Base-by-base conservation (phyloP, 2,329 filamentous ascomycete genomes). In the Talaromyces amestolkiae region DNA sequence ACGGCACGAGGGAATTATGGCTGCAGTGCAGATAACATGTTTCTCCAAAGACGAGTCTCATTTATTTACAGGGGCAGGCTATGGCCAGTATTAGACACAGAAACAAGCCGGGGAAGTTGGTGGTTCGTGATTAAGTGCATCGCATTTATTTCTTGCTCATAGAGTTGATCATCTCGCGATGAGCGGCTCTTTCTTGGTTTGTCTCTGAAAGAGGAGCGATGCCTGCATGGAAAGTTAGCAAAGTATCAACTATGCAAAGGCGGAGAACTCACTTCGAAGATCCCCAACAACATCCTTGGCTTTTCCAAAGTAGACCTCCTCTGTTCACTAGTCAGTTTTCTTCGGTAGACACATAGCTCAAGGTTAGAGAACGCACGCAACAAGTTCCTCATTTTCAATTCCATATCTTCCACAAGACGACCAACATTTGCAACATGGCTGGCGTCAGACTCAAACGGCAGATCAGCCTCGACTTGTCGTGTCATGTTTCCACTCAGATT, bases 241-340 rank as follows among this genome's bases (percentile, higher is more conserved):
- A 66, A 69, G 58, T 31, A 10, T 41, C 51, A 33, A 64, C 13
- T 60, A 47, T 19, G 43, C 51, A 47, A 43, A 66, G 27, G 53
- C 39, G 51, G 24, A 19, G 39, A 27, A 74, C 82, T 78, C 81
- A 85, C 93, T 98, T 77, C 95, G 86, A 79, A 99, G 81, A 78
- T 99, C 94, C 64, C 94, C 95, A 3, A 99, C 94, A 3, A 99
- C 93, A 79, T 99, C 95, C 86, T 96, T 97, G 64, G 95, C 94
- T 84, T 99, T 99, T 76, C 95, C 95, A 80, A 99, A 99, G 82
- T 99, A 99, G 59, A 99, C 95, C 81, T 99, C 95, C 84, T 99
- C 83, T 85, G 71, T 64, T 27, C 62, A 70, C 41, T 27, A 37
- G 37, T 61, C 33, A 67, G 54, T 19, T 54, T 59, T 7, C 37